Evolutionary conservation across 176 grass and related monocot genomes (phyloP).

Genomic region (Triticum timopheevii): DNA sequence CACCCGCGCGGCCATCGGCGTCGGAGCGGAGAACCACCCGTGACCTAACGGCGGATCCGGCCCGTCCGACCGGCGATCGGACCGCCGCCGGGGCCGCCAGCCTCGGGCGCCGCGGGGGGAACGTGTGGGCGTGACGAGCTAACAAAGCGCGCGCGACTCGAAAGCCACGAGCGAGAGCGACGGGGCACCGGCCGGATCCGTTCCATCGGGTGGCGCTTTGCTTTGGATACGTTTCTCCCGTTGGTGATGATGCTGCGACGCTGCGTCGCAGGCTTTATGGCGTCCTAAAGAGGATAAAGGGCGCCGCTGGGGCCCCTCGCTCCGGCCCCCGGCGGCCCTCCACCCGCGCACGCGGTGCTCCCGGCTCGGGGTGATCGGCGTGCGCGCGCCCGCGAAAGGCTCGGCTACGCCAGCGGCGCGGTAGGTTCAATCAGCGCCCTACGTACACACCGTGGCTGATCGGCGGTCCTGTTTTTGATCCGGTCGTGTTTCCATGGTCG

Average conservation of each 20-base stretch:
- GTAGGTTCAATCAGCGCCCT: background rate
- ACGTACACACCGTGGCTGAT: background rate
- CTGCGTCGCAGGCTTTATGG: slow-evolving; percentile 11
- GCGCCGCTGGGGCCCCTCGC: background rate
- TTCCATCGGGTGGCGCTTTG: background rate
- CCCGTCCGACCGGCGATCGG: background rate
- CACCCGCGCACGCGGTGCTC: slow-evolving; percentile 31
- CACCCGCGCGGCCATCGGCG: slow-evolving; percentile 13
- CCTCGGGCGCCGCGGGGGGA: background rate
- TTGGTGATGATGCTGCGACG: background rate
- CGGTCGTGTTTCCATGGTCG: background rate
- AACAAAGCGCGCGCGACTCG: slow-evolving; percentile 20
- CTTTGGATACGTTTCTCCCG: slow-evolving; percentile 6
- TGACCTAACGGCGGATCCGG: slow-evolving; percentile 34
- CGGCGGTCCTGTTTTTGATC: background rate
- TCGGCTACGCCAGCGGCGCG: background rate
- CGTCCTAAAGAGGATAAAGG: slow-evolving; percentile 15
- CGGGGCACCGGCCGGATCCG: slow-evolving; percentile 14
- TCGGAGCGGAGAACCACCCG: slow-evolving; percentile 35
- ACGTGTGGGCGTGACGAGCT: slow-evolving; percentile 30
- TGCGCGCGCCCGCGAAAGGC: background rate
- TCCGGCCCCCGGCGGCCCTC: background rate
- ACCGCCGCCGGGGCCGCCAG: background rate
- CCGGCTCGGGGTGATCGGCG: slow-evolving; percentile 28
- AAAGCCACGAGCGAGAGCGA: slow-evolving; percentile 35